Evolutionary conservation across 495 filamentous ascomycete species (phyloP).

Genomic region (Daldinia caldariorum): DNA sequence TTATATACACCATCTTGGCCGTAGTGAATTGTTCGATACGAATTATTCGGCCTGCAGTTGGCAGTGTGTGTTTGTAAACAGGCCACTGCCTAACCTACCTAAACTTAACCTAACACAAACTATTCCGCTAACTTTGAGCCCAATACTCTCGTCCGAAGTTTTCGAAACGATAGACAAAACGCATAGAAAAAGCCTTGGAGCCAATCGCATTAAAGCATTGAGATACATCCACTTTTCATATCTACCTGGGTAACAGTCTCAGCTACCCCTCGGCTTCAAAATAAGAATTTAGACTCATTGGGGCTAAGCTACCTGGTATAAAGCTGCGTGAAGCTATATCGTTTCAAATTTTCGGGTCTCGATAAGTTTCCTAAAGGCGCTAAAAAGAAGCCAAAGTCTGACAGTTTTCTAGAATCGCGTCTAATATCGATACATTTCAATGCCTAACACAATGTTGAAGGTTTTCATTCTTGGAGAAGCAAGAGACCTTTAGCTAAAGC

Average conservation of each 20-base stretch:
- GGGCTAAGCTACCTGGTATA: conserved; percentile 25
- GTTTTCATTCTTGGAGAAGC: too few relatives aligned
- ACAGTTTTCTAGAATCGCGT: neutral
- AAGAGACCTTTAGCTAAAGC: too few relatives aligned
- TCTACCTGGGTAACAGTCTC: conserved; percentile 1
- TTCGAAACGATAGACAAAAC: conserved; percentile 40
- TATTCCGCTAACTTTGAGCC: conserved; percentile 1
- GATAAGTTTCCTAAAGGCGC: neutral
- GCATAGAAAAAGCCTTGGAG: neutral
- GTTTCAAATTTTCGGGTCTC: conserved; percentile 22
- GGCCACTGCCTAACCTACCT: too few relatives aligned
- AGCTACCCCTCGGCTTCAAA: conserved; percentile 7
- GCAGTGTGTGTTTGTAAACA: neutral
- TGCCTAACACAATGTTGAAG: neutral
- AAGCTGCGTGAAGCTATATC: conserved; percentile 4
- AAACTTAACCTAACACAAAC: too few relatives aligned
- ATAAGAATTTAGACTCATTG: conserved; percentile 9
- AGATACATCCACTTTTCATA: conserved; percentile 26
- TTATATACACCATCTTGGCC: conserved; percentile 38
- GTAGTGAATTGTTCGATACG: neutral
- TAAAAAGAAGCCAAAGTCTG: neutral
- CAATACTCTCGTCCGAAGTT: conserved; percentile 30
- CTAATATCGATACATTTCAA: neutral
- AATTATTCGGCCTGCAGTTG: too few relatives aligned
- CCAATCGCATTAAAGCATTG: conserved; percentile 39